phyloP scores from a whole-genome alignment of 495 filamentous ascomycete species.

The Neurospora sp. region DNA sequence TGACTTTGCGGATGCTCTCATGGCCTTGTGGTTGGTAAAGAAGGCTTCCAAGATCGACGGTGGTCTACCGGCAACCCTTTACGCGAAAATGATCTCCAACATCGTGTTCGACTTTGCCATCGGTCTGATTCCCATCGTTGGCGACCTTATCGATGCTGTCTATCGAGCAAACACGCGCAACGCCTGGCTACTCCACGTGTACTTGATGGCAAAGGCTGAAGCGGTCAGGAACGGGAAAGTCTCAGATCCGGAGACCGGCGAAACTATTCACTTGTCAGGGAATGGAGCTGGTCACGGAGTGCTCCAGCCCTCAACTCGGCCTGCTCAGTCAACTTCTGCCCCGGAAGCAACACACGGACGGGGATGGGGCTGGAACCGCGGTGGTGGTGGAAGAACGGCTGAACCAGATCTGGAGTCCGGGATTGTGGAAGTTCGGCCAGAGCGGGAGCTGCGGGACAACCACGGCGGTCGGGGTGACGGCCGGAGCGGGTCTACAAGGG shows the following conservation, averaged over 20 bases:
- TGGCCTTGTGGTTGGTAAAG: slow-evolving; percentile 59
- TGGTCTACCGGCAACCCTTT: slow-evolving; percentile 48
- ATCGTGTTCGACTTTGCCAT: slow-evolving; percentile 68
- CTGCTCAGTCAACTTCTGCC: not conserved
- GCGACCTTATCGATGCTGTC: slow-evolving; percentile 63
- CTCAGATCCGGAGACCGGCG: slow-evolving; percentile 14
- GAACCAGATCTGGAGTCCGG: not conserved
- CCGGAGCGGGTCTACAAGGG: not conserved
- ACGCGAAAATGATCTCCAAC: slow-evolving; percentile 63
- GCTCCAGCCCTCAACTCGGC: not conserved
- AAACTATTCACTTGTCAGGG: not conserved
- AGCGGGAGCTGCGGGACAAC: not conserved
- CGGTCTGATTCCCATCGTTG: slow-evolving; percentile 76
- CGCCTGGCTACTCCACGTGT: slow-evolving; percentile 61
- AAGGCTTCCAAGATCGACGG: slow-evolving; percentile 61
- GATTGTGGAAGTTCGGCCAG: not conserved
- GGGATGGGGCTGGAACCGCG: not conserved
- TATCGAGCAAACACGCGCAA: slow-evolving; percentile 66
- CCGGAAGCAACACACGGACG: not conserved
- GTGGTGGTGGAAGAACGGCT: not conserved
- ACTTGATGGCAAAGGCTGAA: slow-evolving; percentile 50
- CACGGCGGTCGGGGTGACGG: not conserved
- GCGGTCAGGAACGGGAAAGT: slow-evolving; percentile 30
- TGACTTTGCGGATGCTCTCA: slow-evolving; percentile 59
- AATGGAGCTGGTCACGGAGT: not conserved